Percentiles rank a stretch among this genome's conserved stretches.
phyloP scores from a whole-genome alignment of 2,329 filamentous ascomycete genomes.

The Ophiostoma ips region DNA sequence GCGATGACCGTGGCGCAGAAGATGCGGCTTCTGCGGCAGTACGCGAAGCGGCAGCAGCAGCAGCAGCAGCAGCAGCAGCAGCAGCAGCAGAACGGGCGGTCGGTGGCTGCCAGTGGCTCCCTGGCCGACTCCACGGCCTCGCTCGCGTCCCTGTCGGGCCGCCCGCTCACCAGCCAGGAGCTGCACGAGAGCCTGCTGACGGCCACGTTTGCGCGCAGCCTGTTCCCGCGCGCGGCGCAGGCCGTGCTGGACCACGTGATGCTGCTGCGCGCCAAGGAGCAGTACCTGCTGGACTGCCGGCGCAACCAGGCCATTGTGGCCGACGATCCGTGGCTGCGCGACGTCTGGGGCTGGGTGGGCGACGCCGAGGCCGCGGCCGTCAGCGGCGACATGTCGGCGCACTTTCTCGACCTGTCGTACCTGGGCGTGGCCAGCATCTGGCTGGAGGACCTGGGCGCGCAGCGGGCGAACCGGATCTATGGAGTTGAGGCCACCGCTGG shows the following conservation, averaged over 20 bases:
- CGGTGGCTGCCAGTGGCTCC: not conserved
- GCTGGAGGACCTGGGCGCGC: constrained; percentile 51
- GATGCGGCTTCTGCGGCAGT: constrained; percentile 30
- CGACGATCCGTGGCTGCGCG: constrained; percentile 62
- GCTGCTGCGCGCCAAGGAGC: constrained; percentile 45
- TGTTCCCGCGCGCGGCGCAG: constrained; percentile 37
- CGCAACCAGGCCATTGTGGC: constrained; percentile 53
- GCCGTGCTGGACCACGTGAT: constrained; percentile 42
- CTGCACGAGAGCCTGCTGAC: constrained; percentile 41
- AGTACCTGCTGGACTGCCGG: constrained; percentile 48
- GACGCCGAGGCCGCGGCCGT: constrained; percentile 50
- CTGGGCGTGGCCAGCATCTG: constrained; percentile 62
- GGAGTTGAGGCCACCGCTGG: constrained; percentile 25
- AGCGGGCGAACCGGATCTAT: constrained; percentile 7
- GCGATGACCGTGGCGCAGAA: constrained; percentile 34
- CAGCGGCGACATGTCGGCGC: constrained; percentile 55
- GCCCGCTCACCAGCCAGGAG: constrained; percentile 27
- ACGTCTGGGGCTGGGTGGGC: constrained; percentile 64
- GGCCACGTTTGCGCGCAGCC: constrained; percentile 29
- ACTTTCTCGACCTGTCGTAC: constrained; percentile 58
- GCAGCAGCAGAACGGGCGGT: constrained; percentile 4
- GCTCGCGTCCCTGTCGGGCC: constrained; percentile 7
- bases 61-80: constrained; percentile 16
- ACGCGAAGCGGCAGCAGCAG: constrained; percentile 16
- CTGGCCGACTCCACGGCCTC: constrained; percentile 13